Percentiles rank a stretch among this genome's conserved stretches.
These are phyloP conservation scores for Spergularia marina DNA, from an alignment of 148 eudicot species.

Conservation along the genomic window DNA sequence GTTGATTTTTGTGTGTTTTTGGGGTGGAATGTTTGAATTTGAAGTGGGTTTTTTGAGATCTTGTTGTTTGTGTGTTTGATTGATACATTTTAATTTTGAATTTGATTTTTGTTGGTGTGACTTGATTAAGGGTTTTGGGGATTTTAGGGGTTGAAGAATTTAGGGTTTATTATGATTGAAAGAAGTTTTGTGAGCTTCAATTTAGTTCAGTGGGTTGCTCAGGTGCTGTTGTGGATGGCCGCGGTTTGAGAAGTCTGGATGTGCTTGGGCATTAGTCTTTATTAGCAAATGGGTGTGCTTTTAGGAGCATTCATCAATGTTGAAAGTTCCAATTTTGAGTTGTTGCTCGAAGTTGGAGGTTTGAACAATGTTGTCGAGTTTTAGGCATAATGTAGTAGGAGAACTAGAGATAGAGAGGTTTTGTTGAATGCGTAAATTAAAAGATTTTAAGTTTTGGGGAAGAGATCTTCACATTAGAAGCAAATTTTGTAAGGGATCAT, in stretches of 20 bases:
- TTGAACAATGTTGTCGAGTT: not conserved
- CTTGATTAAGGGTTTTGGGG: not conserved
- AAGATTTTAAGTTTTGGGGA: not conserved
- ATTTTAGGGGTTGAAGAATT: constrained; percentile 6
- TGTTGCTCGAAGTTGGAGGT: too few relatives aligned
- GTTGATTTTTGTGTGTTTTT: not conserved
- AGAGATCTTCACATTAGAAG: not conserved
- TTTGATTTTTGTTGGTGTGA: not conserved
- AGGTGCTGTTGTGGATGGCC: not conserved
- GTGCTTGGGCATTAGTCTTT: not conserved
- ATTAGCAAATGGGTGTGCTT: not conserved
- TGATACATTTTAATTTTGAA: not conserved
- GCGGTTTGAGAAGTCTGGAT: constrained; percentile 5
- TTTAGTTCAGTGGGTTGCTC: not conserved
- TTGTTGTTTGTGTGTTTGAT: not conserved
- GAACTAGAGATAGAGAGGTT: not conserved
- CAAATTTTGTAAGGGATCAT: not conserved
- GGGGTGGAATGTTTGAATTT: constrained; percentile 16
- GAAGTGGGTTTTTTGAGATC: constrained; percentile 27
- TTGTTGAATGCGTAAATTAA: not conserved
- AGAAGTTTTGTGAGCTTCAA: not conserved
- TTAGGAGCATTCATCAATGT: not conserved
- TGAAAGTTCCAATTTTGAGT: not conserved
- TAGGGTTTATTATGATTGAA: not conserved
- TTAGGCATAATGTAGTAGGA: not conserved